phyloP scores from a whole-genome alignment of 306 rosid species.

The Castanea sativa region DNA sequence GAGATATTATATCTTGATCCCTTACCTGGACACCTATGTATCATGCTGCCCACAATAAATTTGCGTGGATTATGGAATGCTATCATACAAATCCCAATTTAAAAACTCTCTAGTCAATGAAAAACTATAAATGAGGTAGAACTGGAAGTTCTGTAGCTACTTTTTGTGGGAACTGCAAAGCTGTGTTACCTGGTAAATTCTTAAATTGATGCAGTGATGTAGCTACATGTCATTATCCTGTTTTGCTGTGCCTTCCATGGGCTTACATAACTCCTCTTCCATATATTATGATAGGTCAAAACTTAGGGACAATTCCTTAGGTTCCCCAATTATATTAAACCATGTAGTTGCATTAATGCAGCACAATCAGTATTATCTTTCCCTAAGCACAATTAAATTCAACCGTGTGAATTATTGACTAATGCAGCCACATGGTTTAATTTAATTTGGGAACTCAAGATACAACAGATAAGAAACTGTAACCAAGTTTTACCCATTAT shows the following conservation, averaged over 20 bases:
- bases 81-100: not conserved
- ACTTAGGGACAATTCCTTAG: no score
- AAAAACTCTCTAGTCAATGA: not conserved
- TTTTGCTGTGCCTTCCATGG: constrained; percentile 4
- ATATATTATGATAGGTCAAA: not conserved
- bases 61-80: not conserved
- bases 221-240: not conserved
- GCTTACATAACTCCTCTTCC: not conserved
- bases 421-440: no score
- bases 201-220: not conserved
- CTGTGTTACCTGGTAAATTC: not conserved
- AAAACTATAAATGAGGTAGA: not conserved
- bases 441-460: no score
- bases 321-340: no score
- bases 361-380: no score
- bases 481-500: no score
- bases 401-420: no score
- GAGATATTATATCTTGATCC: not conserved
- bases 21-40: not conserved
- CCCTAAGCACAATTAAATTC: no score
- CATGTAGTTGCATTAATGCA: no score
- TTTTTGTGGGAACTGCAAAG: not conserved
- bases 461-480: no score
- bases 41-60: not conserved
- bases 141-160: not conserved